Base-by-base conservation (phyloP, 768 basidiomycete genomes). In the Lactarius sanguifluus region DNA sequence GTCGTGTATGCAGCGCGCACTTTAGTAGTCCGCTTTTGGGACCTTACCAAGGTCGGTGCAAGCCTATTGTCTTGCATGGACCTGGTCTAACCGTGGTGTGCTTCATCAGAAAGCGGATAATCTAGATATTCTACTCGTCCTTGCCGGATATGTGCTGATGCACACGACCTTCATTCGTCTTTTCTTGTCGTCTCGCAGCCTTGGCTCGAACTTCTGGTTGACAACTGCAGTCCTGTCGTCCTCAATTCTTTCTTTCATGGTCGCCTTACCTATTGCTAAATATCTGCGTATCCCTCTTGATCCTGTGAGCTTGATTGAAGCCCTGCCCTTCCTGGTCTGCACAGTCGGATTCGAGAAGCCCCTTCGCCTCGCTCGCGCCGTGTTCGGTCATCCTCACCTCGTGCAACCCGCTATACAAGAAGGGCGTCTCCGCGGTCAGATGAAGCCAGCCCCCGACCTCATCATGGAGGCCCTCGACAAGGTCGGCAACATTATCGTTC, bases 311-410 rank as follows among this genome's bases (percentile, higher is more conserved):
- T 83, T 99, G 59, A 94, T 92, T 12, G 97, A 99, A 76, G 96
- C 97, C 0, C 84, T 99, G 0, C 97, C 97, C 0, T 98, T 98
- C 87, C 81, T 98, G 57, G 96, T 99, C 41, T 96, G 96, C 76
- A 97, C 95, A 1, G 88, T 99, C 66, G 96, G 96, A 8, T 99
- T 98, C 76, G 97, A 99, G 78, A 98, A 99, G 76, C 96, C 96
- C 0, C 87, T 96, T 56, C 86, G 92, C 8, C 87, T 99, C 30
- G 96, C 95, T 2, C 84, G 89, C 15, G 90, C 94, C 2, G 92
- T 98, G 18, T 93, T 98, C 78, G 83, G 86, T 34, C 91, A 95
- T 71, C 92, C 91, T 2, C 85, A 90, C 30, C 71, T 73, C 52
- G 66, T 75, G 59, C 71, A 72, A 52, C 76, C 75, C 13, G 70